A percentile compares a stretch with the other conserved stretches of the same genome.
These are phyloP conservation scores for Arctium lappa DNA, from an alignment of 129 eudicot species.

Conservation along the genomic window DNA sequence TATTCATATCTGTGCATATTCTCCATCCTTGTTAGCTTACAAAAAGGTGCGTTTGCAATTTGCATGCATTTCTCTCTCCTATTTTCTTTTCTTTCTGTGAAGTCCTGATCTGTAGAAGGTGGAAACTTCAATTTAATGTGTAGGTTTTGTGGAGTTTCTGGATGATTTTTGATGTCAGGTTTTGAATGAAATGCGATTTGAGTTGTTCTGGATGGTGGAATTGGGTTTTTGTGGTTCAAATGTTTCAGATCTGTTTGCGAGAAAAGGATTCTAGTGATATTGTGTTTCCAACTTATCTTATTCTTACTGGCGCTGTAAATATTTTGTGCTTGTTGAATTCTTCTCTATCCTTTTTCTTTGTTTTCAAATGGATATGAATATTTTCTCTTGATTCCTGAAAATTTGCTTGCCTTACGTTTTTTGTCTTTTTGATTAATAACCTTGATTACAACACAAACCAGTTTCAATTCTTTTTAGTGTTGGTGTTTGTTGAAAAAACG, in stretches of 20 bases:
- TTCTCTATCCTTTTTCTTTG: neutral
- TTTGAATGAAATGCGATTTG: slow-evolving; percentile 12
- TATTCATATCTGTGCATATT: neutral
- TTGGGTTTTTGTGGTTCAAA: slow-evolving; percentile 9
- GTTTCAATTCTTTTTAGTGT: neutral
- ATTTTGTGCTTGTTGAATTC: neutral
- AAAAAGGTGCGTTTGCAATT: slow-evolving; percentile 10
- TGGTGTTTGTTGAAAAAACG: neutral
- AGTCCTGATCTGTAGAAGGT: slow-evolving; percentile 5
- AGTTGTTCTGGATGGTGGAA: neutral
- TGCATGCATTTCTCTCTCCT: neutral
- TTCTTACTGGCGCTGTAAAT: neutral
- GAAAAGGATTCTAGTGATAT: neutral
- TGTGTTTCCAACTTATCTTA: neutral
- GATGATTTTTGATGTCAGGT: neutral
- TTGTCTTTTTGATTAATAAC: slow-evolving; percentile 3
- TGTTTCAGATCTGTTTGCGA: slow-evolving; percentile 33
- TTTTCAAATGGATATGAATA: neutral
- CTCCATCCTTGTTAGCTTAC: slow-evolving; percentile 14
- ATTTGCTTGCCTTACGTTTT: neutral
- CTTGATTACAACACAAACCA: neutral
- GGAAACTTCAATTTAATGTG: neutral
- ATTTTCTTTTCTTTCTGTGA: neutral
- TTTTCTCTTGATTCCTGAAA: neutral
- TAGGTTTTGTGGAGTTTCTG: neutral